Evolutionary conservation across 2,329 filamentous ascomycete species (phyloP).

Genomic region (Alternaria sp.): DNA sequence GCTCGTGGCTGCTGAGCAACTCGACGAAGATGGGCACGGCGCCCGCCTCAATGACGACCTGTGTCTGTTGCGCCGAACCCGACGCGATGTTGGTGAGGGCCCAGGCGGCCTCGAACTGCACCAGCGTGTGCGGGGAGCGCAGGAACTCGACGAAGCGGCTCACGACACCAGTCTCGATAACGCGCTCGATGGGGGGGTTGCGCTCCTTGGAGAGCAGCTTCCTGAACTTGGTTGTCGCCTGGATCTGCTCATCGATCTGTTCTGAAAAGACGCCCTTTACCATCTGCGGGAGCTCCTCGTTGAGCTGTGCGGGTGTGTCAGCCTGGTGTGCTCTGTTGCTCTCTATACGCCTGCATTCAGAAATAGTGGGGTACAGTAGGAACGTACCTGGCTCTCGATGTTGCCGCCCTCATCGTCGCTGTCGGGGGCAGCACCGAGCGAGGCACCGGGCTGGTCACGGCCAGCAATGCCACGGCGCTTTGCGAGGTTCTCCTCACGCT

Average conservation of each 20-base stretch:
- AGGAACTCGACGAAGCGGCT: slow-evolving; percentile 98
- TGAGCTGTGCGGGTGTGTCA: slow-evolving; percentile 69
- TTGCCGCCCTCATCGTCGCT: slow-evolving; percentile 97
- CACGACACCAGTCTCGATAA: slow-evolving; percentile 98
- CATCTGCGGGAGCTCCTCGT: slow-evolving; percentile 98
- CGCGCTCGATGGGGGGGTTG: slow-evolving; percentile 98
- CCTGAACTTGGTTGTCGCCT: slow-evolving; percentile 97
- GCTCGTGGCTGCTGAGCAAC: slow-evolving; percentile 92
- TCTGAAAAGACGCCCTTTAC: slow-evolving; percentile 98
- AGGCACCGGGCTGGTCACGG: slow-evolving; percentile 77
- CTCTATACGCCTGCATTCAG: slow-evolving; percentile 11
- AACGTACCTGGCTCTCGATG: slow-evolving; percentile 91
- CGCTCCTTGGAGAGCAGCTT: slow-evolving; percentile 98
- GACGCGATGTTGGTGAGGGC: slow-evolving; percentile 99
- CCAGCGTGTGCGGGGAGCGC: slow-evolving; percentile 94
- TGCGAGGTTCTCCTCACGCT: slow-evolving; percentile 98
- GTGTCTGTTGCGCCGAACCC: slow-evolving; percentile 94
- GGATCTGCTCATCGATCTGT: slow-evolving; percentile 96
- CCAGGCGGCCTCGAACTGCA: slow-evolving; percentile 99
- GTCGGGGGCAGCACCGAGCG: slow-evolving; percentile 87
- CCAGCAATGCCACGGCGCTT: slow-evolving; percentile 95
- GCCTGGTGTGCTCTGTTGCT: slow-evolving; percentile 4
- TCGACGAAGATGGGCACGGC: slow-evolving; percentile 99
- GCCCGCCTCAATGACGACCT: slow-evolving; percentile 98
- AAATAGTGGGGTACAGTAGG: slow-evolving; percentile 26